Conservation (phyloP, 2,329 filamentous ascomycete genomes). For the Cladosporium halotolerans region DNA sequence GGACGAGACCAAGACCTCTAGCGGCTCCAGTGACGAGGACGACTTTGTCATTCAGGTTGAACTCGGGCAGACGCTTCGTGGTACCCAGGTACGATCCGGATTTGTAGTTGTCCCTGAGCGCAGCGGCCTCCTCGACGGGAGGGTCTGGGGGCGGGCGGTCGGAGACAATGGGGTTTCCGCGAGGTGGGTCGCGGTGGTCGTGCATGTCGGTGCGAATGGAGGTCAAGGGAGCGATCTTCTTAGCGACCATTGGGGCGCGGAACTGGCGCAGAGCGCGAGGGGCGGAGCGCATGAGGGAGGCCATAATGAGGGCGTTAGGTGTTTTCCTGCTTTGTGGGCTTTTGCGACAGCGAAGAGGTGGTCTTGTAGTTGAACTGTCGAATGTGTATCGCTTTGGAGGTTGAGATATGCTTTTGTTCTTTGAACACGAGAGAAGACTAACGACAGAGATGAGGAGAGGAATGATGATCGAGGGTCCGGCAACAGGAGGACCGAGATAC, state of each 20-base stretch:
- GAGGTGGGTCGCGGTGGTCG: conserved; percentile 26
- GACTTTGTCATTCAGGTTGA: conserved; percentile 65
- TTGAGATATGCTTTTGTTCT: background rate
- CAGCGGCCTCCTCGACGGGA: conserved; percentile 26
- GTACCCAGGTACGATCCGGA: conserved; percentile 31
- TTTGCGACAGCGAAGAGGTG: background rate
- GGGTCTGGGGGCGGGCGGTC: conserved; percentile 26
- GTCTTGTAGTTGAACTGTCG: background rate
- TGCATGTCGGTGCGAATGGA: conserved; percentile 17
- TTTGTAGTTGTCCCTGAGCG: conserved; percentile 25
- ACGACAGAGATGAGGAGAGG: background rate
- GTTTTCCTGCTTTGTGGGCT: background rate
- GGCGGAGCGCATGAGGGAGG: conserved; percentile 17
- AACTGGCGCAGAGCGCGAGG: conserved; percentile 17
- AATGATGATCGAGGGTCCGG: background rate
- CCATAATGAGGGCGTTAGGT: conserved; percentile 12
- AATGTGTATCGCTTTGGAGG: background rate
- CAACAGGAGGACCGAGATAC: background rate
- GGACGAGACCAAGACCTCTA: conserved; percentile 65
- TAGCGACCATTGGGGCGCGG: conserved; percentile 8
- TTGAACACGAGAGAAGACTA: background rate
- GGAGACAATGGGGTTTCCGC: conserved; percentile 25
- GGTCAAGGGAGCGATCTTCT: conserved; percentile 17
- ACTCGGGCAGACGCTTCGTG: conserved; percentile 57
- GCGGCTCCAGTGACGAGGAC: conserved; percentile 67